Evolutionary conservation across 2,329 filamentous ascomycete genomes (phyloP), one percentile per base, ranked within the genome.

Genomic region (Chaetothyriales sp.): DNA sequence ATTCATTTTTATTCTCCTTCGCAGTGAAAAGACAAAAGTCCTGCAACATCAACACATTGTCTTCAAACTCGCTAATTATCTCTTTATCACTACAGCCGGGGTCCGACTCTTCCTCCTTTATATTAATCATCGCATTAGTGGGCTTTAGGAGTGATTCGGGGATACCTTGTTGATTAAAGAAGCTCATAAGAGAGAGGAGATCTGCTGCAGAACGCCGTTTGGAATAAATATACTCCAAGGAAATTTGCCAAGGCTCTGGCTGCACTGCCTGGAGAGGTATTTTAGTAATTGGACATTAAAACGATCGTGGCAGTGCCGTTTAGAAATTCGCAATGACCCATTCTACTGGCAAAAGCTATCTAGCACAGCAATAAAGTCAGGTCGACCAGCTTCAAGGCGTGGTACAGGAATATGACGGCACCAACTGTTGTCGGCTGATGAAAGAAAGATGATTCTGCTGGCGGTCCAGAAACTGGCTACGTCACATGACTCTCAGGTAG

Each of bases 181-280:
- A 54, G 33, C 57, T 60, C 54, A 59, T 59, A 9, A 60, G 47
- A 6, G 57, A 53, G 1, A 60, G 54, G 0, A 59, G 18, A 45
- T 59, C 54, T 0, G 49, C 47, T 18, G 57, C 33, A 13, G 56
- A 59, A 28, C 53, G 62, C 25, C 54, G 51, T 19, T 13, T 54
- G 33, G 59, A 5, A 0, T 47, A 57, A 22, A 67, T 62, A 25
- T 63, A 37, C 7, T 67, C 60, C 53, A 67, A 68, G 1, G 65
- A 64, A 19, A 67, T 62, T 46, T 65, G 62, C 64, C 59, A 67
- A 0, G 65, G n/a, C n/a, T n/a, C n/a, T n/a, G n/a, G n/a, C n/a
- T n/a, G n/a, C n/a, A n/a, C n/a, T n/a, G n/a, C n/a, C n/a, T n/a
- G n/a, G n/a, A n/a, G n/a, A n/a, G n/a, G n/a, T n/a, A n/a, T n/a